Evolutionary conservation across 108 stramenopile species (phyloP), one percentile per base, ranked within the genome.

Genomic region (Bacterosira constricta): DNA sequence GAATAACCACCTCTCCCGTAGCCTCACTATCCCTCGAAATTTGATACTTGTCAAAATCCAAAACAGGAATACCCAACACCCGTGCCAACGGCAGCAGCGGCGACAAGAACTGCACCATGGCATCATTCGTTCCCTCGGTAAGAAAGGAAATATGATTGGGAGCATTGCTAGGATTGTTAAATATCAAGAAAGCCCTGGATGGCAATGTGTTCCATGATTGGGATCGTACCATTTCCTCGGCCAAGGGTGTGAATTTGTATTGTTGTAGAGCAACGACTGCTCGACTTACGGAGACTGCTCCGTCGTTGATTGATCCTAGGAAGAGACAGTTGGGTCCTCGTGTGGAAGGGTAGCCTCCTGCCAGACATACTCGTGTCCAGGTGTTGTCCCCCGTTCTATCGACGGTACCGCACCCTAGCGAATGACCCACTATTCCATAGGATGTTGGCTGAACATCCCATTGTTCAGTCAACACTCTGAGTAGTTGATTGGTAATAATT

Each of bases 71-170:
- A 2, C 45, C 34, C 53, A 86, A 50, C 10, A 71, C 82, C 30
- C 82, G 72, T 13, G 85, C 85, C 12, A 86, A 37, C 0, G 88
- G 88, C 9, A 92, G 49, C n/a, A 92, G 74, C 1, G 91, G 88
- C 36, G 88, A 88, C 26, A 92, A 63, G 39, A 90, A 87, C 23
- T 80, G 73, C 25, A 88, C 64, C 91, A 92, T 92, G 51, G 87
- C 87, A 58, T 83, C 86, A 66, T 88, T 88, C 21, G 84, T 77
- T 32, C 66, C 80, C 59, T 84, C 87, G 1, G 88, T 65, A 20
- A 92, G 58, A 55, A 83, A 92, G 5, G 91, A 92, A 50, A 92
- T 88, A 36, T 92, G 91, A 70, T 88, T 89, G 25, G 91, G 91
- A 9, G 84, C 86, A 83, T 85, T 79, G 30, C 73, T 35, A 8